These are phyloP conservation scores for Chaetothyriales sp. DNA, from an alignment of 2,329 filamentous ascomycete genomes.

Conservation along the genomic window DNA sequence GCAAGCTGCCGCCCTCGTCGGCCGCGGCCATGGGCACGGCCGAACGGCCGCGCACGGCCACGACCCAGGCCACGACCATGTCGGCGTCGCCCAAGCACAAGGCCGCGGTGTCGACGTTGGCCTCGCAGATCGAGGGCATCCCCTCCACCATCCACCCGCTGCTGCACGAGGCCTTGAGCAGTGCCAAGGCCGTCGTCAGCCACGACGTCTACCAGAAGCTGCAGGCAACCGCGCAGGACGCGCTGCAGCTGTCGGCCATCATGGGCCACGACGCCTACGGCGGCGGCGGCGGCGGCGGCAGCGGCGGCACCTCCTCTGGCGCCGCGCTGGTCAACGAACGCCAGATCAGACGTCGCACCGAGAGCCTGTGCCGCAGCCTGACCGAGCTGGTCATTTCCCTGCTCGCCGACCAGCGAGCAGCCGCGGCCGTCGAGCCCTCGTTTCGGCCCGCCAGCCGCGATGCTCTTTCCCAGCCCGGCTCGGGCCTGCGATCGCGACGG, in stretches of 20 bases:
- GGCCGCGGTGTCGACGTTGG: conserved; percentile 30
- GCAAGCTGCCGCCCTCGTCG: conserved; percentile 71
- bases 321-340: conserved; percentile 53
- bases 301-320: conserved; percentile 32
- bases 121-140: conserved; percentile 31
- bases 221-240: conserved; percentile 69
- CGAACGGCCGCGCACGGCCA: conserved; percentile 79
- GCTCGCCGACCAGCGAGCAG: conserved; percentile 42
- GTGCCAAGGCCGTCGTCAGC: conserved; percentile 57
- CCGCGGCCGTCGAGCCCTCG: conserved; percentile 2
- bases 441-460: conserved; percentile 22
- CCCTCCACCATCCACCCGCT: conserved; percentile 51
- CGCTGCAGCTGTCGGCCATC: conserved; percentile 62
- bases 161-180: conserved; percentile 65
- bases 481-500: conserved; percentile 25
- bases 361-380: conserved; percentile 81
- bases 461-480: conserved; percentile 17
- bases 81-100: conserved; percentile 75
- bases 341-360: conserved; percentile 75
- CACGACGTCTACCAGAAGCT: conserved; percentile 63
- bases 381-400: conserved; percentile 85
- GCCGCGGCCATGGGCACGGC: conserved; percentile 64
- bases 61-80: conserved; percentile 78
- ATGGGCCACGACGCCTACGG: conserved; percentile 31
- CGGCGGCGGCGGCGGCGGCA: conserved; percentile 7